These are phyloP conservation scores for Xylaria arbuscula DNA, from an alignment of 2,329 filamentous ascomycete species.

Conservation along the genomic window DNA sequence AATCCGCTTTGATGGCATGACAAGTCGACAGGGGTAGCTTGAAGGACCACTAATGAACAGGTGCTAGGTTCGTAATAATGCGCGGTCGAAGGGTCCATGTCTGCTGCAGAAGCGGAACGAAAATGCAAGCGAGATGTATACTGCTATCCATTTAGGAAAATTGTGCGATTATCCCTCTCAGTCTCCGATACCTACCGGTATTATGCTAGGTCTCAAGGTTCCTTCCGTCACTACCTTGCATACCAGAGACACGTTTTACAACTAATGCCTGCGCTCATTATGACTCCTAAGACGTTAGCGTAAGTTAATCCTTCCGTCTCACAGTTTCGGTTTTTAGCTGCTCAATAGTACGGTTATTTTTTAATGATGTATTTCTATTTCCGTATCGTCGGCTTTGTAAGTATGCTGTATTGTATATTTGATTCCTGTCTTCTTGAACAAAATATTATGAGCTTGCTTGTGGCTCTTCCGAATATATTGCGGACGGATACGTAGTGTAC, in stretches of 20 bases:
- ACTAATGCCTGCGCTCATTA: not conserved
- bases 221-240: not conserved
- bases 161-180: conserved; percentile 17
- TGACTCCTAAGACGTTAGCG: not conserved
- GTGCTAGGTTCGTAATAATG: conserved; percentile 7
- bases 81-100: conserved; percentile 3
- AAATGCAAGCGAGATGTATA: conserved; percentile 20
- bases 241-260: conserved; percentile 1
- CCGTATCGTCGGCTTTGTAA: not conserved
- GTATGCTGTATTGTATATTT: not conserved
- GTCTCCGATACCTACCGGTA: conserved; percentile 9
- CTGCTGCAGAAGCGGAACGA: conserved; percentile 11
- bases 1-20: conserved; percentile 27
- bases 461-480: conserved; percentile 23
- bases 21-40: conserved; percentile 16
- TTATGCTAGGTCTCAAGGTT: conserved; percentile 1
- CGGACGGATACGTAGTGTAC: conserved; percentile 15
- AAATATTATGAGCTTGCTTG: conserved; percentile 12
- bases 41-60: conserved; percentile 1
- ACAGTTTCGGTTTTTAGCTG: too few species aligned
- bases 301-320: not conserved
- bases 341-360: not conserved
- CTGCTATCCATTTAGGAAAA: conserved; percentile 6
- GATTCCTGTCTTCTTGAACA: not conserved
- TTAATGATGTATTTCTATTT: not conserved